phyloP scores from a whole-genome alignment of 495 filamentous ascomycete species.

The Podospora pseudopauciseta region DNA sequence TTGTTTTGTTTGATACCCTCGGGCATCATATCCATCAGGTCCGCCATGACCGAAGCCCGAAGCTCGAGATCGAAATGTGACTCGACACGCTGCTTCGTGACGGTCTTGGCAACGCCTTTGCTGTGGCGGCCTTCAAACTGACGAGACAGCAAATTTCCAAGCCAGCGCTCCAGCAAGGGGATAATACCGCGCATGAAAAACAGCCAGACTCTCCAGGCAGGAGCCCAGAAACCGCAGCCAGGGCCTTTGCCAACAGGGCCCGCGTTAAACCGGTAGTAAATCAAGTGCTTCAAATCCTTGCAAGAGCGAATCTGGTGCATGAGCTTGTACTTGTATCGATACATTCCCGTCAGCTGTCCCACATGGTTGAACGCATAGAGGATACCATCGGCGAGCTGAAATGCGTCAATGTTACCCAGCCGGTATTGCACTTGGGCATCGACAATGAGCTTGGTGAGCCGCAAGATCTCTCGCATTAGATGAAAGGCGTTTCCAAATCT shows the following conservation, averaged over 20 bases:
- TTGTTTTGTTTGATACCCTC: conserved; percentile 99
- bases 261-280: conserved; percentile 99
- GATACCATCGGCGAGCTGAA: conserved; percentile 98
- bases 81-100: conserved; percentile 98
- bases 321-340: conserved; percentile 99
- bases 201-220: conserved; percentile 98
- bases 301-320: conserved; percentile 99
- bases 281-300: conserved; percentile 98
- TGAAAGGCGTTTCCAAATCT: conserved; percentile 99
- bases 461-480: conserved; percentile 97
- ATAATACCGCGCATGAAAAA: conserved; percentile 99
- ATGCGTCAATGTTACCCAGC: conserved; percentile 96
- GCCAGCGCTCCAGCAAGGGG: conserved; percentile 93
- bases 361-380: conserved; percentile 99
- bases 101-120: conserved; percentile 98
- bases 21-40: conserved; percentile 99
- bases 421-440: conserved; percentile 99
- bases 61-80: conserved; percentile 98
- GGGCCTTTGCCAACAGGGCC: conserved; percentile 97
- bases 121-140: conserved; percentile 99
- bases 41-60: conserved; percentile 96
- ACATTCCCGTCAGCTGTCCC: conserved; percentile 98
- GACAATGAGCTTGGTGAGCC: conserved; percentile 95
- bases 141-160: conserved; percentile 92
- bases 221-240: conserved; percentile 98